phyloP scores from a whole-genome alignment of 2,329 filamentous ascomycete genomes.

The Aspergillus viridinutans region DNA sequence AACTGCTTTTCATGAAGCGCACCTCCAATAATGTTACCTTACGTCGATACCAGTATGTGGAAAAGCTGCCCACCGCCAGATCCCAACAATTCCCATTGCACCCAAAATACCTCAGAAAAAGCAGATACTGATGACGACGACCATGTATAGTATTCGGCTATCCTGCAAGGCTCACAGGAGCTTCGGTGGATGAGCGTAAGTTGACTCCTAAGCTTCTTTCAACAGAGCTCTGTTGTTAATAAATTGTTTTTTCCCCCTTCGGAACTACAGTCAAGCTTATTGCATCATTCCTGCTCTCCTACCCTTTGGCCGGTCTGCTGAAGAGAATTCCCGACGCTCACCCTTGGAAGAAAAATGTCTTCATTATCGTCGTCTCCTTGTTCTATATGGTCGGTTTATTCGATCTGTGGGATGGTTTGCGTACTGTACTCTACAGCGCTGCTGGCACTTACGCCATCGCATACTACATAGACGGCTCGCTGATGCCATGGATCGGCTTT shows the following conservation, averaged over 20 bases:
- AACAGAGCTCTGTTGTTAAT: not conserved
- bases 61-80: not conserved
- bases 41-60: slow-evolving; percentile 56
- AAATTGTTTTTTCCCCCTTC: not conserved
- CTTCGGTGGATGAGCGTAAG: slow-evolving; percentile 61
- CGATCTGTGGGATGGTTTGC: slow-evolving; percentile 80
- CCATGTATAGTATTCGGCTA: slow-evolving; percentile 55
- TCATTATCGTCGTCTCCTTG: slow-evolving; percentile 72
- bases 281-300: slow-evolving; percentile 84
- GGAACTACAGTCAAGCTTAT: slow-evolving; percentile 78
- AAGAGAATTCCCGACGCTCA: slow-evolving; percentile 85
- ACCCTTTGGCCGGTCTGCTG: slow-evolving; percentile 79
- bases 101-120: slow-evolving; percentile 10
- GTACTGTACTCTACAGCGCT: slow-evolving; percentile 74
- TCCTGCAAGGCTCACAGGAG: slow-evolving; percentile 54
- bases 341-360: slow-evolving; percentile 81
- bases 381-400: slow-evolving; percentile 95
- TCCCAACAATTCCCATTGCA: slow-evolving; percentile 4
- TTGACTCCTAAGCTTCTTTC: slow-evolving; percentile 4
- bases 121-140: slow-evolving; percentile 8
- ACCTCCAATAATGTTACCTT: slow-evolving; percentile 54
- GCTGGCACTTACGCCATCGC: slow-evolving; percentile 78
- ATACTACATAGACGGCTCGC: slow-evolving; percentile 74
- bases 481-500: slow-evolving; percentile 98
- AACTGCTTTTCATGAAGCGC: slow-evolving; percentile 1